Evolutionary conservation across 306 rosid species (phyloP), one percentile per base, ranked within the genome.

Genomic region (Abrus precatorius): DNA sequence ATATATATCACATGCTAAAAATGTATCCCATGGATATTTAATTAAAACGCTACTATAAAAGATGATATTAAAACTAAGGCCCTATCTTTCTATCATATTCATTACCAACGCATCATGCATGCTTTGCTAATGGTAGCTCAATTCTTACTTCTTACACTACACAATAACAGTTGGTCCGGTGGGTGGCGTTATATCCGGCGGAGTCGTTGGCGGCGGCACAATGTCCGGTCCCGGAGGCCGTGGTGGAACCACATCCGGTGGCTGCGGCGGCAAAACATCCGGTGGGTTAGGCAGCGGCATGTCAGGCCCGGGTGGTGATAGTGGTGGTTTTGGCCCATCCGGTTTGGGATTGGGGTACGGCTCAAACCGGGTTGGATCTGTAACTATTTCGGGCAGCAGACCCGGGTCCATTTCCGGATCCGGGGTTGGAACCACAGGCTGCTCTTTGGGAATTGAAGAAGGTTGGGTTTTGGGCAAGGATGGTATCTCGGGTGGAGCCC

Each of bases 221-320:
- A 83, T 78, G 30, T 82, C 94, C 6, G 93, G 93, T 47, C 76
- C 75, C 3, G 90, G 89, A 1, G 86, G 84, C 10, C 74, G 86
- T 13, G 86, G 93, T 1, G 91, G 93, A 40, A 82, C 67, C 9
- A 77, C 52, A 13, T 84, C 91, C 3, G 93, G 93, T 10, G 86
- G 71, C 5, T 1, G 69, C 0, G 89, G 90, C 0, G 89, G 95
- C 48, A 80, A 7, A 14, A 53, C 62, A 0, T 75, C 90, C 0
- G 91, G 92, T 8, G 90, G 91, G 28, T 38, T 71, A 0, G 87
- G 91, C 11, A 30, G 52, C 1, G 88, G 90, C 0, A 62, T 73
- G 6, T 89, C 88, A 0, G 60, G 82, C 0, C 85, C 84, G 2
- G 85, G 85, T 1, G 89, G 91, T 0, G 86, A 41, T 1, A 84